Evolutionary conservation across 1,284 basidiomycete species (phyloP).

Genomic region (Phaffia rhodozyma): DNA sequence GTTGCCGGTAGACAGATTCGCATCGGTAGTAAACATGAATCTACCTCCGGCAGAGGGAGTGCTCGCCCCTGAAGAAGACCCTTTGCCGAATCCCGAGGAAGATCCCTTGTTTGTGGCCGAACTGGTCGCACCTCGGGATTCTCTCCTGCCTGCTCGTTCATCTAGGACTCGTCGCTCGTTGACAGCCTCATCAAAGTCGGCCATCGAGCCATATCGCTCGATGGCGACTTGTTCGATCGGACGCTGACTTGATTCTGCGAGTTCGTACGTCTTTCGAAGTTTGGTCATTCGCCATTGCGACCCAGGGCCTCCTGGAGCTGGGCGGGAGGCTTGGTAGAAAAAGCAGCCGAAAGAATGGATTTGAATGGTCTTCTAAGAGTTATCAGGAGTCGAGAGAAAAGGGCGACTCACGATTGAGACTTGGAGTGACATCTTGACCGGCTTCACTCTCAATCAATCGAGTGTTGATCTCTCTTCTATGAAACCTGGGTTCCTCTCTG

Average conservation of each 20-base stretch:
- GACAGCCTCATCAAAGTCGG: constrained; percentile 75
- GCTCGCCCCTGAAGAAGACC: constrained; percentile 27
- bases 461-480: constrained; percentile 66
- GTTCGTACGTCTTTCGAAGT: constrained; percentile 74
- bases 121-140: constrained; percentile 23
- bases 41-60: constrained; percentile 17
- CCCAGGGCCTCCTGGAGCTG: constrained; percentile 72
- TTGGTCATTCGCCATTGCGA: constrained; percentile 98
- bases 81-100: constrained; percentile 13
- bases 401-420: constrained; percentile 28
- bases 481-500: constrained; percentile 31
- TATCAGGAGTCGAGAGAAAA: no score
- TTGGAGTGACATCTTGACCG: constrained; percentile 46
- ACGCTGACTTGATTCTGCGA: constrained; percentile 44
- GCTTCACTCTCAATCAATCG: constrained; percentile 53
- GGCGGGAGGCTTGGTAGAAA: constrained; percentile 38
- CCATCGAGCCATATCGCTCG: constrained; percentile 73
- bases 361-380: background rate
- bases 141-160: constrained; percentile 44
- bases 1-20: constrained; percentile 1
- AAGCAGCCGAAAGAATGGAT: background rate
- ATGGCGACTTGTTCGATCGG: constrained; percentile 65
- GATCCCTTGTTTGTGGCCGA: constrained; percentile 31
- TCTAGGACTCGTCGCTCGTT: constrained; percentile 76
- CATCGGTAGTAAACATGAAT: constrained; percentile 35